These are phyloP conservation scores for Arctium minus DNA, from an alignment of 129 eudicot genomes.

Conservation along the genomic window DNA sequence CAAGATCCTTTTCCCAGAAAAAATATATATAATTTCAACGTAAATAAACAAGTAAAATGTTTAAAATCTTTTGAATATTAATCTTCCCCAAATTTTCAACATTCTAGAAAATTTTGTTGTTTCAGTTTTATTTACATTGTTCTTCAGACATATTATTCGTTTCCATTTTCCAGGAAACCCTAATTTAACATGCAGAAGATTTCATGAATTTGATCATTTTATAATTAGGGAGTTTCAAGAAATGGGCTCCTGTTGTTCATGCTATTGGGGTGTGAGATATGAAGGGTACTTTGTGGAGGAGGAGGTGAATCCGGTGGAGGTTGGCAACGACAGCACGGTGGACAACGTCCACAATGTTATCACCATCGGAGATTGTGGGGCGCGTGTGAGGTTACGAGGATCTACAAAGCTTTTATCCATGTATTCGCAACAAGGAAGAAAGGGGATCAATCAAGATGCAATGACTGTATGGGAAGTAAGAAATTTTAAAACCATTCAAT, in stretches of 20 bases:
- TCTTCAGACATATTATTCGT: background rate
- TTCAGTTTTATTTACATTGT: background rate
- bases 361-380: conserved; percentile 41
- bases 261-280: conserved; percentile 29
- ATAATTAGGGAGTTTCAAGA: background rate
- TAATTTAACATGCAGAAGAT: background rate
- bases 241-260: conserved; percentile 71
- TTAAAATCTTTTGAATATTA: background rate
- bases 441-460: conserved; percentile 71
- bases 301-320: conserved; percentile 1
- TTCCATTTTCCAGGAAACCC: background rate
- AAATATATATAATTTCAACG: background rate
- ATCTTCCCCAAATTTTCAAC: background rate
- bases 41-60: background rate
- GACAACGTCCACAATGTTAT: conserved; percentile 14
- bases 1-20: background rate
- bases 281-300: conserved; percentile 11
- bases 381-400: conserved; percentile 45
- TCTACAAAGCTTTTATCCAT: conserved; percentile 49
- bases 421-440: conserved; percentile 54
- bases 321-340: conserved; percentile 17
- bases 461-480: conserved; percentile 84
- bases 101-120: background rate
- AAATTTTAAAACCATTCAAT: background rate
- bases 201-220: background rate